Evolutionary conservation across 208 protist species (phyloP).

Genomic region (Trypanosoma platydactyli): DNA sequence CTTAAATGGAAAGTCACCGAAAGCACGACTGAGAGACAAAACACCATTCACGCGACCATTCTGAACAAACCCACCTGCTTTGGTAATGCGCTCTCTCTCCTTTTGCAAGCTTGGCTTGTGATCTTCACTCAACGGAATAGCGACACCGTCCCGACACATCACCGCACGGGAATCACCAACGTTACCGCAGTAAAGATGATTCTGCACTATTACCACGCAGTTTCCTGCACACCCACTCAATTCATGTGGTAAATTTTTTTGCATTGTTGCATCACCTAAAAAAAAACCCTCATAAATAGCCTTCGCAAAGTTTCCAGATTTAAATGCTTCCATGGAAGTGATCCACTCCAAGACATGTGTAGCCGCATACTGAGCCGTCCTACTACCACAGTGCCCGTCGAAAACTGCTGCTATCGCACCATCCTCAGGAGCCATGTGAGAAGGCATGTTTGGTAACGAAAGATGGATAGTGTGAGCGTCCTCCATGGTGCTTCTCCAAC

Average conservation of each 20-base stretch:
- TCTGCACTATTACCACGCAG: conserved; percentile 79
- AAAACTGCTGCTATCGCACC: conserved; percentile 83
- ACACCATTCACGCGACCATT: conserved; percentile 93
- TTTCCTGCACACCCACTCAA: conserved; percentile 85
- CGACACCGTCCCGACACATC: conserved; percentile 78
- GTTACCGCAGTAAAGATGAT: conserved; percentile 93
- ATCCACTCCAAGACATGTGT: conserved; percentile 76
- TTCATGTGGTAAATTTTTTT: conserved; percentile 74
- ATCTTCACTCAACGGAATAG: conserved; percentile 92
- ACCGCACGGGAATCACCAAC: conserved; percentile 93
- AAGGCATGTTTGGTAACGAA: conserved; percentile 69
- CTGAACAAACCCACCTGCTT: conserved; percentile 89
- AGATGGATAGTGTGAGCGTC: conserved; percentile 88
- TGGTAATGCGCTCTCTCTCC: conserved; percentile 86
- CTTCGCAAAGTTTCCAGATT: conserved; percentile 60
- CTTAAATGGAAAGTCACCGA: conserved; percentile 95
- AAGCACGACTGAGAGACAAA: conserved; percentile 93
- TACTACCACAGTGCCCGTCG: conserved; percentile 87
- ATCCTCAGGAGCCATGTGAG: conserved; percentile 66
- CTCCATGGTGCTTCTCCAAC: conserved; percentile 91
- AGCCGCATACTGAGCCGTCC: conserved; percentile 79
- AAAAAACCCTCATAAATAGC: conserved; percentile 72
- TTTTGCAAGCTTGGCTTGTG: conserved; percentile 91
- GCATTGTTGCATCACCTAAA: conserved; percentile 63
- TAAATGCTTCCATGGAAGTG: conserved; percentile 53